Base-by-base conservation (phyloP, 768 basidiomycete species). In the Coprinopsis cinerea region DNA sequence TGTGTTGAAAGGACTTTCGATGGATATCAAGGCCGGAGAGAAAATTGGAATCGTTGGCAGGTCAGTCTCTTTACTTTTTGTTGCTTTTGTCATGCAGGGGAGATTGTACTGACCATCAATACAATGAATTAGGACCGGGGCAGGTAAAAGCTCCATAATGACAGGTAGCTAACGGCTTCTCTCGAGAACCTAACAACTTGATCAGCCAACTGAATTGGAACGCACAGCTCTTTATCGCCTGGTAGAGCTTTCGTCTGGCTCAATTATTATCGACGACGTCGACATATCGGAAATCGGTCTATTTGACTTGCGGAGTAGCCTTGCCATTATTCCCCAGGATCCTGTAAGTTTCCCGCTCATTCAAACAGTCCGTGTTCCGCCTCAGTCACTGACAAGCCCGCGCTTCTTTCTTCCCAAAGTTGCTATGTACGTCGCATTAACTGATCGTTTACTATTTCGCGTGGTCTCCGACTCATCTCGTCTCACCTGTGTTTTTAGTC, bases 101-200 rank as follows among this genome's bases (percentile, higher is more conserved):
- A n/a, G n/a, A 36, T 28, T 43, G 25, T 11, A 18, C 18, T 47
- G 9, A 53, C 46, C 46, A 37, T 47, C 13, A n/a, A 27, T 43
- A 17, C 44, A 27, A 14, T 35, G 28, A 37, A 37, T 40, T 53
- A 78, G 81, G 58, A 92, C 91, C 15, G 91, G 91, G 43, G 91
- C 91, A 0, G 92, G 92, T 32, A 92, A 95, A 66, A 88, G 85
- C 15, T 88, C 88, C 1, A 85, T 97, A 51, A 88, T 95, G 86
- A 85, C 84, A 70, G 55, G 73, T 84, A 37, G n/a, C n/a, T n/a
- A n/a, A n/a, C n/a, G n/a, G n/a, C n/a, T n/a, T n/a, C n/a, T n/a
- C n/a, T n/a, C n/a, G n/a, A n/a, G n/a, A n/a, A n/a, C n/a, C n/a
- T n/a, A n/a, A n/a, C n/a, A n/a, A n/a, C n/a, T n/a, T n/a, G n/a